These are phyloP conservation scores for Huntiella moniliformis DNA, from an alignment of 2,329 filamentous ascomycete genomes.

Conservation along the genomic window DNA sequence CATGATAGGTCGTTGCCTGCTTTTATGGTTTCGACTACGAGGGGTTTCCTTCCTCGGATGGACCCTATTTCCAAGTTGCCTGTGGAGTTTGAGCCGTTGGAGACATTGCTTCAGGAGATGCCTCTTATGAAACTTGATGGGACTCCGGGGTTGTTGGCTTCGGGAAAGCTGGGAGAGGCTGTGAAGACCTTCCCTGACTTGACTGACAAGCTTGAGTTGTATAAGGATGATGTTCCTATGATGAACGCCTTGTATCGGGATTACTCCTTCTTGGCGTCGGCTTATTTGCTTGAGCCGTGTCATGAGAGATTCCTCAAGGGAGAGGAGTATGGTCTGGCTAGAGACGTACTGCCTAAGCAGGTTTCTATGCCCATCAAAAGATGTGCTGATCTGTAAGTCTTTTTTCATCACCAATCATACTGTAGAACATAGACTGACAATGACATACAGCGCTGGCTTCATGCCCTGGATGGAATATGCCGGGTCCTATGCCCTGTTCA, in stretches of 20 bases:
- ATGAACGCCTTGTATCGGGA: slow-evolving; percentile 81
- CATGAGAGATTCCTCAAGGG: slow-evolving; percentile 55
- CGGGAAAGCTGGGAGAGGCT: slow-evolving; percentile 53
- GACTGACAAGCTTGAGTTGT: slow-evolving; percentile 51
- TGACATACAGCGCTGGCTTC: slow-evolving; percentile 39
- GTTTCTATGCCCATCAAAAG: slow-evolving; percentile 68
- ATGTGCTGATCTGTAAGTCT: slow-evolving; percentile 65
- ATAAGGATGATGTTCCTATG: slow-evolving; percentile 52
- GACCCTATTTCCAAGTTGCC: slow-evolving; percentile 48
- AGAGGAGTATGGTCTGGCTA: slow-evolving; percentile 58
- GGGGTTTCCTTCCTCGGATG: slow-evolving; percentile 55
- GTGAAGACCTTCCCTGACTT: slow-evolving; percentile 63
- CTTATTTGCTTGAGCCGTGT: slow-evolving; percentile 81
- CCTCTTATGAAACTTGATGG: slow-evolving; percentile 61
- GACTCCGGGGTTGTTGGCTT: slow-evolving; percentile 57
- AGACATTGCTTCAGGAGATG: slow-evolving; percentile 56
- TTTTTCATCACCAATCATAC: not conserved
- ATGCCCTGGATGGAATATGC: slow-evolving; percentile 85
- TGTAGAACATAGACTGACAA: not conserved
- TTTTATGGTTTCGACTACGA: slow-evolving; percentile 61
- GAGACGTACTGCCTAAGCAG: slow-evolving; percentile 51
- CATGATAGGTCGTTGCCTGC: slow-evolving; percentile 45
- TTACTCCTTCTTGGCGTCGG: slow-evolving; percentile 78
- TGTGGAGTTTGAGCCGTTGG: slow-evolving; percentile 50
- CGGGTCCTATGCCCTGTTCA: slow-evolving; percentile 49